A percentile compares a stretch with the other conserved stretches of the same genome.
Conservation (phyloP, 176 grass and related monocot species). For the Aegilops tauschii region DNA sequence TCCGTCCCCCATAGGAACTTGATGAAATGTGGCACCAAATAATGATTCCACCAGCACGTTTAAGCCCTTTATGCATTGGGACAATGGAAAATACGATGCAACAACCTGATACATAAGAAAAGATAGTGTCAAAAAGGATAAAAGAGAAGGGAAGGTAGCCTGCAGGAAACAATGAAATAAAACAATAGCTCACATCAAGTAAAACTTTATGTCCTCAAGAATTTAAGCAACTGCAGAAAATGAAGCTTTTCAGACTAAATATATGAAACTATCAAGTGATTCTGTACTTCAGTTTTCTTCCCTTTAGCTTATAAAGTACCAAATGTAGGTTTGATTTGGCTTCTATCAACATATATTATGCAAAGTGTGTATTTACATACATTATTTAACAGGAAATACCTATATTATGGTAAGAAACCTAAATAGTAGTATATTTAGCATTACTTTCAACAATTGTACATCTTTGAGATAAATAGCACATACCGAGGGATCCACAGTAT, state of each 20-base stretch:
- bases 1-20: slow-evolving; percentile 54
- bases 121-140: slow-evolving; percentile 17
- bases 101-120: slow-evolving; percentile 44
- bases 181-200: slow-evolving; percentile 2
- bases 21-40: slow-evolving; percentile 87
- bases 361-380: slow-evolving; percentile 2
- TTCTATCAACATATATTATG: slow-evolving; percentile 4
- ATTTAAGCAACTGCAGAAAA: not conserved
- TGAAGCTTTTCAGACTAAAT: not conserved
- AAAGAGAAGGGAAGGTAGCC: not conserved
- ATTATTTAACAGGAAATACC: slow-evolving; percentile 1
- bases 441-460: slow-evolving; percentile 11
- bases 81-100: slow-evolving; percentile 79
- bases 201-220: not conserved
- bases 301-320: not conserved
- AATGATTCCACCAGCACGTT: slow-evolving; percentile 87
- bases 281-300: not conserved
- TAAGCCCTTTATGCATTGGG: slow-evolving; percentile 73
- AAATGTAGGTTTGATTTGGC: not conserved
- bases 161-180: slow-evolving; percentile 11
- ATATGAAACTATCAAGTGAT: not conserved
- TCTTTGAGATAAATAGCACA: slow-evolving; percentile 14
- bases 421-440: slow-evolving; percentile 7
- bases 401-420: not conserved
- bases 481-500: slow-evolving; percentile 64